phyloP scores from a whole-genome alignment of 345 rosid genomes.

The Luvunga scandens region DNA sequence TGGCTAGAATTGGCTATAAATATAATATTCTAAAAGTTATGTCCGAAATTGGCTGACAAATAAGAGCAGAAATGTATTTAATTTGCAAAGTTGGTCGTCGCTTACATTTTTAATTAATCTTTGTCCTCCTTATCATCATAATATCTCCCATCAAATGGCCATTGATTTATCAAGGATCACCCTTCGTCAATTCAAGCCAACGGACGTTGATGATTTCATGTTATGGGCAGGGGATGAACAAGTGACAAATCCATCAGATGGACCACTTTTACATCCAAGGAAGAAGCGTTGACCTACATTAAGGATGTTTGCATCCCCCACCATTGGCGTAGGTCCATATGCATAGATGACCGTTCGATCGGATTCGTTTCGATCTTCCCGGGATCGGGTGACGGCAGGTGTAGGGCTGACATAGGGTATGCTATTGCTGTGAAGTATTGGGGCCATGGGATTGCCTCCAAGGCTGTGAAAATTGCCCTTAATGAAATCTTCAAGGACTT shows the following conservation, averaged over 20 bases:
- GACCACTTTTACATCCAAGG: constrained; percentile 31
- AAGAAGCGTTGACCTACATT: constrained; percentile 39
- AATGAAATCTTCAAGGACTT: constrained; percentile 30
- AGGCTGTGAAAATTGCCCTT: constrained; percentile 33
- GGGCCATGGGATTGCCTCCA: constrained; percentile 45
- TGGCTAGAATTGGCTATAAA: no score
- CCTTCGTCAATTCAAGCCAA: not conserved
- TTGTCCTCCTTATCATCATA: not conserved
- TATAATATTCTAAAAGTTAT: no score
- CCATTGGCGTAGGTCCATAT: constrained; percentile 50
- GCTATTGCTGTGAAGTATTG: constrained; percentile 39
- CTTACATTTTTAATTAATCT: no score
- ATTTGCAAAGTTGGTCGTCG: not conserved
- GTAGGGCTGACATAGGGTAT: constrained; percentile 38
- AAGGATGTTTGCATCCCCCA: constrained; percentile 41
- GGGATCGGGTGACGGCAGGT: constrained; percentile 25
- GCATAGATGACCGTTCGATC: constrained; percentile 39
- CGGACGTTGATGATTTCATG: constrained; percentile 11
- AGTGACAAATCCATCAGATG: constrained; percentile 31
- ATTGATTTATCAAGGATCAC: constrained; percentile 5
- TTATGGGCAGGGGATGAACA: constrained; percentile 28
- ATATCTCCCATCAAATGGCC: not conserved
- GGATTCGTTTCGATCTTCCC: constrained; percentile 43
- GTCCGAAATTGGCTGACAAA: no score
- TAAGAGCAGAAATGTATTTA: not conserved